Base-by-base conservation (phyloP, 2,329 filamentous ascomycete genomes). In the Diaporthe sp. region DNA sequence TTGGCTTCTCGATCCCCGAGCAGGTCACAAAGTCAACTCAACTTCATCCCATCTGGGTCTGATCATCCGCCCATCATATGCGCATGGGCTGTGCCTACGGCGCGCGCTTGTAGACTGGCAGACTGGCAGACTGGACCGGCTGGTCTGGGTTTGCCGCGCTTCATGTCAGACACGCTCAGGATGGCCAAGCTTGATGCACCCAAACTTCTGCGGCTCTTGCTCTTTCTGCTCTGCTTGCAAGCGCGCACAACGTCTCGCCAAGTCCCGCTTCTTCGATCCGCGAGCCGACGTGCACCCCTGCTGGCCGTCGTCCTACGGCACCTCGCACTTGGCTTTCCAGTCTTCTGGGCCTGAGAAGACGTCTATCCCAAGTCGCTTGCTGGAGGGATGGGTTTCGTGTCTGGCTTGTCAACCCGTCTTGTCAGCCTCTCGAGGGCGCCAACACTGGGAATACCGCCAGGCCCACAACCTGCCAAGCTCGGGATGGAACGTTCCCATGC, bases 41-140 rank as follows among this genome's bases (percentile, higher is more conserved):
- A 70, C 34, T 70, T 70, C 65, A 70, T 70, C 65, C 65, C 47
- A 70, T 70, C 47, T 70, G 37, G 49, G 65, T 55, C n/a, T 70
- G 49, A 70, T 70, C 49, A 17, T 13, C 65, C 65, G 65, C 61
- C 34, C 61, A 65, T 65, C 42, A 65, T 34, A 22, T 49, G 61
- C 28, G 25, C 61, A 65, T 34, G 61, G 42, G 28, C 61, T 65
- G 17, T 65, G 65, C 34, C 49, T 70, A 15, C n/a, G 17, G 13
- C 9, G 39, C 65, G 65, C 65, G 65, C 65, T 37, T 70, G 37
- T 39, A 25, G 25, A 22, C 47, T 28, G n/a, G 22, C 28, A 51
- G 44, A n/a, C 1, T 9, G 42, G 42, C 57, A 25, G 57, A 25
- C 37, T 61, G 12, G n/a, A n/a, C 13, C 42, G 61, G 2, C 44